A percentile compares a stretch with the other conserved stretches of the same genome.
phyloP scores from a whole-genome alignment of 179 eudicot genomes.

The Pouteria campechiana region DNA sequence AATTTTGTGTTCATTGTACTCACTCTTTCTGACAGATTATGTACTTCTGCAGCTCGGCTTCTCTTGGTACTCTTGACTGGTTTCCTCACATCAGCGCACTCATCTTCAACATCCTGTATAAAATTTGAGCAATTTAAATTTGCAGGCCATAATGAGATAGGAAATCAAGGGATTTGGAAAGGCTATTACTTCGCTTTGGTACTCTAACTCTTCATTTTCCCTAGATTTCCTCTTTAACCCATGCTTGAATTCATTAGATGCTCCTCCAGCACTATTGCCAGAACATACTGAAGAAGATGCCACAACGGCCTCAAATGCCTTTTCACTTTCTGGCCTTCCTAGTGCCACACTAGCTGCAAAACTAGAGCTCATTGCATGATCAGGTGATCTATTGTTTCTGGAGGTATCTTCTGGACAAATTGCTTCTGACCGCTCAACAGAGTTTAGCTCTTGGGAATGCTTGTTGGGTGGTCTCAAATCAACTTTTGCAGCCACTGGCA shows the following conservation, averaged over 20 bases:
- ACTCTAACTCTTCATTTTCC: slow-evolving; percentile 70
- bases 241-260: slow-evolving; percentile 41
- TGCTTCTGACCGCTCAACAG: slow-evolving; percentile 17
- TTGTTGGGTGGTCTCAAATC: slow-evolving; percentile 13
- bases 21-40: slow-evolving; percentile 94
- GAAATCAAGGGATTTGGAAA: slow-evolving; percentile 1
- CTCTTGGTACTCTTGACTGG: slow-evolving; percentile 57
- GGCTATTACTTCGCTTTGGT: slow-evolving; percentile 59
- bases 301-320: slow-evolving; percentile 40
- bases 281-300: slow-evolving; percentile 86
- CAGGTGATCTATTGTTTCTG: slow-evolving; percentile 13
- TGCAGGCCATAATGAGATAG: neutral
- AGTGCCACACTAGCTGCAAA: slow-evolving; percentile 8
- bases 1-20: slow-evolving; percentile 11
- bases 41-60: slow-evolving; percentile 99
- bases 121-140: neutral
- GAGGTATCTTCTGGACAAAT: slow-evolving; percentile 11
- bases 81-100: slow-evolving; percentile 53
- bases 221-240: slow-evolving; percentile 51
- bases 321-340: slow-evolving; percentile 26
- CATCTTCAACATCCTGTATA: slow-evolving; percentile 81
- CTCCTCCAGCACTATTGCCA: slow-evolving; percentile 63
- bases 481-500: slow-evolving; percentile 10
- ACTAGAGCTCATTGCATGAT: slow-evolving; percentile 17
- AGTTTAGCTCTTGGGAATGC: slow-evolving; percentile 15